These are phyloP conservation scores for Hirsutella rhossiliensis DNA, from an alignment of 2,329 filamentous ascomycete species.

Conservation along the genomic window DNA sequence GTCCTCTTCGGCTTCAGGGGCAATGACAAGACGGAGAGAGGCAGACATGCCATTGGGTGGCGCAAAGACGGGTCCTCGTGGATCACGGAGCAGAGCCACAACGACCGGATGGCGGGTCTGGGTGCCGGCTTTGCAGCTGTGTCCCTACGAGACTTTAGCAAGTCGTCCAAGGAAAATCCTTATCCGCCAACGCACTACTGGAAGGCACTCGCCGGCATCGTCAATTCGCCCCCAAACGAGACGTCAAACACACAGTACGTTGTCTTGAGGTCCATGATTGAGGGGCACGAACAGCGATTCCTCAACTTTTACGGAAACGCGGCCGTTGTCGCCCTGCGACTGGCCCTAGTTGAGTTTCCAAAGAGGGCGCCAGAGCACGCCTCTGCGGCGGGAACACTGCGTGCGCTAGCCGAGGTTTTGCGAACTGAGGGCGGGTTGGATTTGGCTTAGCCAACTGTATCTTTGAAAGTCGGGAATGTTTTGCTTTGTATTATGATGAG, in stretches of 20 bases:
- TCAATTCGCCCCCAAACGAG: constrained; percentile 58
- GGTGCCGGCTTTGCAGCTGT: constrained; percentile 77
- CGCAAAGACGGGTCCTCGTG: constrained; percentile 46
- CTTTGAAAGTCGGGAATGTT: background rate
- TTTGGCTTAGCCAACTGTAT: constrained; percentile 18
- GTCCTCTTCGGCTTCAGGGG: constrained; percentile 77
- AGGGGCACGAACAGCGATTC: constrained; percentile 63
- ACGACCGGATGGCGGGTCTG: constrained; percentile 72
- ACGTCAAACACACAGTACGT: constrained; percentile 63
- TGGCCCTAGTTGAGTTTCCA: constrained; percentile 66
- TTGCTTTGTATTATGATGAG: background rate
- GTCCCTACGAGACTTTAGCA: constrained; percentile 70
- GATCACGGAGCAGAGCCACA: constrained; percentile 60
- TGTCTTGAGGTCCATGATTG: constrained; percentile 59
- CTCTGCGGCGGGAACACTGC: constrained; percentile 36
- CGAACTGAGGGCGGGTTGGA: constrained; percentile 35
- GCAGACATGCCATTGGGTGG: constrained; percentile 63
- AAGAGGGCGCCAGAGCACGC: constrained; percentile 33
- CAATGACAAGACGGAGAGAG: constrained; percentile 58
- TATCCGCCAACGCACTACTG: constrained; percentile 76
- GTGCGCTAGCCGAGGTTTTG: constrained; percentile 42
- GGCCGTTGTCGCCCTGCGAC: constrained; percentile 56
- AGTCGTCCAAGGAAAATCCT: constrained; percentile 55
- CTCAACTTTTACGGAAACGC: constrained; percentile 70
- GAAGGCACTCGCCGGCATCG: constrained; percentile 61